Base-by-base conservation (phyloP, 169 alveolate species). In the Cryptosporidium meleagridis region DNA sequence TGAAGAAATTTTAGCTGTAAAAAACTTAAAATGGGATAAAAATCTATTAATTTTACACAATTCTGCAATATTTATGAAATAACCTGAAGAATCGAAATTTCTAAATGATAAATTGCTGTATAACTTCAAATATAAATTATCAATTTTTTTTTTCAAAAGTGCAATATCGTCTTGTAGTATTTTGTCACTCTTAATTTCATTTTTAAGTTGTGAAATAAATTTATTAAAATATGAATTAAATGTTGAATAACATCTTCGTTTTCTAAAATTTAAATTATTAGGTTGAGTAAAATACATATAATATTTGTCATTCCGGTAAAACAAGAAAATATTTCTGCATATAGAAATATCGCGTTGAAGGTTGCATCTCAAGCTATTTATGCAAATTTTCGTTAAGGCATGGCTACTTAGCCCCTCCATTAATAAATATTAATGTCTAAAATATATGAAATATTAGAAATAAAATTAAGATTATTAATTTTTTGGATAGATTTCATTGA, bases 151-250 rank as follows among this genome's bases (percentile, higher is more conserved):
- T 7, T 33, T 59, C 44, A 73, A 59, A 10, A 23, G 3, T 33
- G 10, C 7, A 53, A 73, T 53, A 58, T 73, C 86, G 35, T 59
- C 52, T 9, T 53, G 31, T 12, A 73, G 86, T 31, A 29, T 2
- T 73, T 52, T 52, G 31, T 73, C 86, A n/a, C 16, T 29, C 21
- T 73, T 59, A n/a, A 73, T 37, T 18, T 33, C 71, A 55, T 29
- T 73, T 55, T 55, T 73, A 9, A 73, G 10, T 52, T 73, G 26
- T 14, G 61, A 73, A n/a, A 73, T 7, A n/a, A 73, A 31, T 33
- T 73, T 18, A 35, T 59, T 35, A 21, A n/a, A 33, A 37, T 55
- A 53, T 33, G 86, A 73, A 9, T 73, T 33, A 44, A 37, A 21
- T 23, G 16, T 6, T 21, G 23, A 21, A 10, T 23, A 18, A 48